Evolutionary conservation across 768 basidiomycete genomes (phyloP), one percentile per base, ranked within the genome.

Genomic region (Leccinum ochraceum): DNA sequence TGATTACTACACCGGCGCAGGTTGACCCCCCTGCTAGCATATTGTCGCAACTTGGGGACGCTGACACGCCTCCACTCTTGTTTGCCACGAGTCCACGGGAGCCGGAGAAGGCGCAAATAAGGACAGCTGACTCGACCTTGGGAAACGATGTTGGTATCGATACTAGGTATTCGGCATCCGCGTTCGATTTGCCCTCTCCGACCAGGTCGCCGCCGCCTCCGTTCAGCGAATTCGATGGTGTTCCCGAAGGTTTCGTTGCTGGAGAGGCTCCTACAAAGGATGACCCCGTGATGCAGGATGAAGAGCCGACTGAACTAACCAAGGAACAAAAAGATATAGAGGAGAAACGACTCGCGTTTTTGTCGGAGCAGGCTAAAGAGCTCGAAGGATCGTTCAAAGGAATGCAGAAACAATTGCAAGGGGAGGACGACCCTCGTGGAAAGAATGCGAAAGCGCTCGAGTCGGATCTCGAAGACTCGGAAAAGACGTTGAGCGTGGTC

Each of bases 181-280:
- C 26, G 28, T 14, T 65, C 13, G 60, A 66, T 22, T 0, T 66
- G 1, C 55, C 61, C 4, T 17, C 66, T 44, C 60, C 63, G n/a
- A 16, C 54, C 4, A 28, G 28, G 1, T 24, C 67, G 10, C 72
- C 72, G 8, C 73, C 74, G 5, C 73, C 73, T 13, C 64, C 73
- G 1, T 75, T 70, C 34, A 69, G 46, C 6, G 69, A 72, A 32
- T 60, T 69, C 10, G 60, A 20, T 14, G 65, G 63, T 16, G 58
- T 54, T 37, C 52, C 34, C 3, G 60, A 58, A 3, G 59, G 6
- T 14, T 4, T 17, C 51, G 57, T 54, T 49, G 59, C 50, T 53
- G 63, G 51, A 30, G 65, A 58, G 9, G 59, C 26, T 17, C 55
- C 54, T 20, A 46, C 42, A 17, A 49, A 20, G 9, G 46, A 60